Evolutionary conservation across 441 rosid genomes (phyloP), one percentile per base, ranked within the genome.

Genomic region (Gossypium lobatum): DNA sequence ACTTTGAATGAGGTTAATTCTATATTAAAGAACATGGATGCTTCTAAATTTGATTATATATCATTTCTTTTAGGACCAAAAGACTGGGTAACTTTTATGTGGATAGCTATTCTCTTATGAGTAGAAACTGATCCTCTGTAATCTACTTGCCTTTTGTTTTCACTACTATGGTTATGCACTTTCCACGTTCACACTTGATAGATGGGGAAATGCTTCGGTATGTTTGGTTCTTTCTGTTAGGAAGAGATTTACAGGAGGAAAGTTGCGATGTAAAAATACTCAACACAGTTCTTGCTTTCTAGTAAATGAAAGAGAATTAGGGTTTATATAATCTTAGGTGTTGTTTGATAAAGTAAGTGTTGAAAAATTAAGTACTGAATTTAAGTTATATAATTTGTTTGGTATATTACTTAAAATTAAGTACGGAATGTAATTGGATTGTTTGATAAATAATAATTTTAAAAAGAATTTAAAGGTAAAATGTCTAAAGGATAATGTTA

Each of bases 1-100:
- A 95, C 99, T 26, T 81, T 89, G 84, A 95, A 95, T 84, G 64
- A 93, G 99, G 99, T 90, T 20, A 46, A 80, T 77, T 66, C 50
- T 76, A 28, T 17, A 58, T 23, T 60, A 2, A 57, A 67, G 67
- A 73, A 57, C 34, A 57, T 54, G 26, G 55, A 73, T 71, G 42
- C 4, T 8, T 57, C 6, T 34, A 25, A 65, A 60, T 13, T 46
- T 25, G 34, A 46, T 46, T 66, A 18, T 5, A 20, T 42, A 4
- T 65, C 11, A 46, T 6, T 5, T 46, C 31, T 66, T 64, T 66
- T 66, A 46, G 48, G 57, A 48, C n/a, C 58, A 48, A 66, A 66
- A 46, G 55, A 25, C 37, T 6, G 17, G 39, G 37, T 45, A 46
- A 25, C 13, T 46, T 62, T 65, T 65, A 46, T 45, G 20, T 46